These are phyloP conservation scores for Chlamydomonas applanata DNA, from an alignment of 139 green algal species.

Conservation along the genomic window DNA sequence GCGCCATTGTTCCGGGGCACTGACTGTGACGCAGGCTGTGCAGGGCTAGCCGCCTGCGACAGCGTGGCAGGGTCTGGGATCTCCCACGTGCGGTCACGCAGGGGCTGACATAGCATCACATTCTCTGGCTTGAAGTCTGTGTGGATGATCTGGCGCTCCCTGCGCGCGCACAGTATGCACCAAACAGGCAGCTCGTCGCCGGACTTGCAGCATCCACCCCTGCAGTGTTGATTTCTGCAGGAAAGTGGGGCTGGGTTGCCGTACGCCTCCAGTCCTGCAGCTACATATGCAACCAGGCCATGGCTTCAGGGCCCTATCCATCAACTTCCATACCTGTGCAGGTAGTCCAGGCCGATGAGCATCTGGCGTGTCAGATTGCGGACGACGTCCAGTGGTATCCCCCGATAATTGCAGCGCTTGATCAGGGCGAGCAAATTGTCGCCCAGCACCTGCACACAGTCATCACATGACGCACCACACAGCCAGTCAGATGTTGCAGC, in stretches of 20 bases:
- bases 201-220: too few species aligned
- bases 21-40: neutral
- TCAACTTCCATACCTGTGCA: conserved; percentile 80
- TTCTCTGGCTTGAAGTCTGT: conserved; percentile 98
- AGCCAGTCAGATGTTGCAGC: neutral
- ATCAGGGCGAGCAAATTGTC: conserved; percentile 84
- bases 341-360: conserved; percentile 89
- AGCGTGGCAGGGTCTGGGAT: conserved; percentile 25
- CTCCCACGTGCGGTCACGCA: conserved; percentile 50
- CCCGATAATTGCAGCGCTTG: conserved; percentile 78
- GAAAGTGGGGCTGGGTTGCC: too few species aligned
- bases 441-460: conserved; percentile 49
- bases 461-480: neutral
- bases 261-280: too few species aligned
- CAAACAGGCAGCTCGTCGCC: too few species aligned
- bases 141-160: conserved; percentile 86
- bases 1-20: neutral
- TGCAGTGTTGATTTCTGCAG: too few species aligned
- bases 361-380: conserved; percentile 78
- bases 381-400: conserved; percentile 86
- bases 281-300: neutral
- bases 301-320: too few species aligned
- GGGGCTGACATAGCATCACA: conserved; percentile 82
- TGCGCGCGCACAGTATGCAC: conserved; percentile 10
- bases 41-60: neutral